Percentiles rank a stretch among this genome's conserved stretches.
These are phyloP conservation scores for Speleostelium caveatum DNA, from an alignment of 78 protist genomes.

Conservation along the genomic window DNA sequence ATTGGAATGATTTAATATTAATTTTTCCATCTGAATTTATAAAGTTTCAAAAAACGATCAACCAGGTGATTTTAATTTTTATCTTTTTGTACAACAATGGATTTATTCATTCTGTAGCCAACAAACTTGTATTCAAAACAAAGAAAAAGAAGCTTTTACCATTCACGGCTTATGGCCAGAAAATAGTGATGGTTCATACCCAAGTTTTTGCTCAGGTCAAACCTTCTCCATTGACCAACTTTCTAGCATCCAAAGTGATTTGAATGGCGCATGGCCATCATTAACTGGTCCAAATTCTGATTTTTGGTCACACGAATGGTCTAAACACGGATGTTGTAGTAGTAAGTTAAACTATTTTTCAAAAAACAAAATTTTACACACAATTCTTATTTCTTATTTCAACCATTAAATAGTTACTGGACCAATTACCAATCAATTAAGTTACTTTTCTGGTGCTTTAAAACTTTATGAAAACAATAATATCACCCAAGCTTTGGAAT, in stretches of 20 bases:
- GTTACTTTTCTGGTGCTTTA: conserved; percentile 32
- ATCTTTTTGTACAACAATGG: conserved; percentile 70
- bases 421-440: conserved; percentile 33
- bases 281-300: conserved; percentile 74
- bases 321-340: conserved; percentile 56
- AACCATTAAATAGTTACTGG: too few species aligned
- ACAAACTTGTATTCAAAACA: conserved; percentile 45
- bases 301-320: conserved; percentile 71
- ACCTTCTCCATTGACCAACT: conserved; percentile 4
- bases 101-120: conserved; percentile 43
- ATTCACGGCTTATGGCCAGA: conserved; percentile 71
- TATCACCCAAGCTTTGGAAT: conserved; percentile 18
- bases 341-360: too few species aligned
- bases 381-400: too few species aligned
- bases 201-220: conserved; percentile 59
- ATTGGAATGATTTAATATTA: too few species aligned
- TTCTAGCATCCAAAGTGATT: not conserved
- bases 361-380: too few species aligned
- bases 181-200: conserved; percentile 43
- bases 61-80: conserved; percentile 68
- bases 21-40: too few species aligned
- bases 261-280: conserved; percentile 56
- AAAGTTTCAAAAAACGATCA: conserved; percentile 19
- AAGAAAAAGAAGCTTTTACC: conserved; percentile 51
- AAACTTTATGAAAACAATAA: conserved; percentile 34